A percentile compares a stretch with the other conserved stretches of the same genome.
Conservation (phyloP, 495 filamentous ascomycete species). For the Physcia stellaris region DNA sequence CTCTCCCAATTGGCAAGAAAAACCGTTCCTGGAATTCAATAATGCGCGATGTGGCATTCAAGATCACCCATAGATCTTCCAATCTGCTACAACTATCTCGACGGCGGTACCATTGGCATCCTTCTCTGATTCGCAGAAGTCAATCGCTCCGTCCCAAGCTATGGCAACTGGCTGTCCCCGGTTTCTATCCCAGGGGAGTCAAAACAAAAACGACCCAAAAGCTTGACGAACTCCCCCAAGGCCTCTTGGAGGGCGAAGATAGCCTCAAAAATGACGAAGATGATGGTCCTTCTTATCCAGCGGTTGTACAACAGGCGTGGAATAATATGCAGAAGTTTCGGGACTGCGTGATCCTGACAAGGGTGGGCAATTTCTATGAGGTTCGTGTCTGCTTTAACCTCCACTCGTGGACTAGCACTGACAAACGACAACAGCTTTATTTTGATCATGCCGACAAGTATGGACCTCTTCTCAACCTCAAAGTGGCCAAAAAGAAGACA, state of each 20-base stretch:
- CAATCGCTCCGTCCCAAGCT: not conserved
- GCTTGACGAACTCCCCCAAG: conserved; percentile 54
- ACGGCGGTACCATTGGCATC: too few species aligned
- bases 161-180: not conserved
- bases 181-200: conserved; percentile 19
- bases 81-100: too few species aligned
- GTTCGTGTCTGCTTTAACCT: too few species aligned
- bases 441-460: conserved; percentile 86
- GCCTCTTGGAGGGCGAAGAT: conserved; percentile 32
- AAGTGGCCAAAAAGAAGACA: conserved; percentile 69
- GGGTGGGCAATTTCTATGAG: conserved; percentile 93
- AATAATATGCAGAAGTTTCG: conserved; percentile 83
- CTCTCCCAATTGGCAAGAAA: conserved; percentile 1
- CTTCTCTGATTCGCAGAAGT: too few species aligned
- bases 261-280: conserved; percentile 29
- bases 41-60: conserved; percentile 13
- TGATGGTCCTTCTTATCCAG: conserved; percentile 57
- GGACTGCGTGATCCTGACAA: conserved; percentile 77
- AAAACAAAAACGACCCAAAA: conserved; percentile 43
- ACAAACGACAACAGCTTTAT: conserved; percentile 55
- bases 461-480: conserved; percentile 75
- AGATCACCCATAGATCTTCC: not conserved
- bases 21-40: conserved; percentile 1
- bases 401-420: too few species aligned
- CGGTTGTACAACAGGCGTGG: conserved; percentile 76